phyloP scores from a whole-genome alignment of 495 filamentous ascomycete species.

The Cercophora newfieldiana region DNA sequence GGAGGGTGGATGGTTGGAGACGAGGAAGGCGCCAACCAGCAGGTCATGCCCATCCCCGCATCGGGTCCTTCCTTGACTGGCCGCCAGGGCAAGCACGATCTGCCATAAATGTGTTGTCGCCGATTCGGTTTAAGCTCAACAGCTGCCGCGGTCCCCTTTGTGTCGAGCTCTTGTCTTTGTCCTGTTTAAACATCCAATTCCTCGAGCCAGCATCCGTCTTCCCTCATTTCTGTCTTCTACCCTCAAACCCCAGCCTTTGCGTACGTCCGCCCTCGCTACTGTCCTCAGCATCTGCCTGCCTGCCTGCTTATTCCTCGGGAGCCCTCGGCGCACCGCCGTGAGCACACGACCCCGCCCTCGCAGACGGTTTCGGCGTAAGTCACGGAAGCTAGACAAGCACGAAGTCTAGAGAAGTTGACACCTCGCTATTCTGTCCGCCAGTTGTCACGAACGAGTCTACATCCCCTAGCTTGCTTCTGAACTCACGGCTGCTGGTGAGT shows the following conservation, averaged over 20 bases:
- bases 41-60: neutral
- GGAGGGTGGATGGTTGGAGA: neutral
- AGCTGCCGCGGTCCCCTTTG: neutral
- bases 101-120: constrained; percentile 3
- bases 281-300: neutral
- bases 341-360: constrained; percentile 32
- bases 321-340: constrained; percentile 11
- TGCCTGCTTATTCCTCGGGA: neutral
- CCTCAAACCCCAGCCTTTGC: neutral
- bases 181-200: neutral
- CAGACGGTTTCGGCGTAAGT: constrained; percentile 2
- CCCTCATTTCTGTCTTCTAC: neutral
- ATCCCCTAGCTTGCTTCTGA: neutral
- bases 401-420: constrained; percentile 15
- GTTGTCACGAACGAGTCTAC: neutral
- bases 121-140: neutral
- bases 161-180: neutral
- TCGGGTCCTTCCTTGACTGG: neutral
- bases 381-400: constrained; percentile 23
- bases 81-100: neutral
- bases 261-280: neutral
- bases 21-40: neutral
- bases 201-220: neutral
- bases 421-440: neutral
- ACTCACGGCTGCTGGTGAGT: constrained; percentile 1